These are phyloP conservation scores for Boletus barrowsii DNA, from an alignment of 768 basidiomycete genomes.

Conservation along the genomic window DNA sequence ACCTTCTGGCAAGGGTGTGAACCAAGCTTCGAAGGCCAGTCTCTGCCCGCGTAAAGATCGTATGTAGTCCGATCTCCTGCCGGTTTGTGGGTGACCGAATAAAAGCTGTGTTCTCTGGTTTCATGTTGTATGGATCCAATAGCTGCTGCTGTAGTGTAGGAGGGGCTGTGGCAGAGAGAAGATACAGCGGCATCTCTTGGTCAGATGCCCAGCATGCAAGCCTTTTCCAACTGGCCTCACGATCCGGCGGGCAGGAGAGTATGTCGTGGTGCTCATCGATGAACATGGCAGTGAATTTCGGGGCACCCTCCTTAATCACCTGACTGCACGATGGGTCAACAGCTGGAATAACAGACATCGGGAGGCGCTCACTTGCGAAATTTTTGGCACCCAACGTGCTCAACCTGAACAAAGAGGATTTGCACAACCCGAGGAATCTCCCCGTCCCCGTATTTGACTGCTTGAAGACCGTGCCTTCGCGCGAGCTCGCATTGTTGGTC, in stretches of 20 bases:
- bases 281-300: not conserved
- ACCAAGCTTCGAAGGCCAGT: not conserved
- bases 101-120: not conserved
- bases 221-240: not conserved
- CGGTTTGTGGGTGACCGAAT: not conserved
- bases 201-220: not conserved
- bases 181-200: not conserved
- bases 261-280: not conserved
- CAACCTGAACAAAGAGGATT: slow-evolving; percentile 4
- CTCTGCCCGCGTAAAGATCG: not conserved
- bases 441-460: not conserved
- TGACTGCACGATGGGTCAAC: not conserved
- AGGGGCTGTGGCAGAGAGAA: not conserved
- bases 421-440: not conserved
- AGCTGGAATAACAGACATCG: not conserved
- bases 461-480: not conserved
- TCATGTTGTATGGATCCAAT: not conserved
- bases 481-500: not conserved
- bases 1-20: not conserved
- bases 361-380: not conserved
- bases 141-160: not conserved
- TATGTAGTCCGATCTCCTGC: not conserved
- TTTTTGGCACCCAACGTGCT: not conserved
- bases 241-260: not conserved
- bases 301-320: not conserved